Conservation (phyloP, 805 yeast genomes). For the Kodamaea neixiangensis region DNA sequence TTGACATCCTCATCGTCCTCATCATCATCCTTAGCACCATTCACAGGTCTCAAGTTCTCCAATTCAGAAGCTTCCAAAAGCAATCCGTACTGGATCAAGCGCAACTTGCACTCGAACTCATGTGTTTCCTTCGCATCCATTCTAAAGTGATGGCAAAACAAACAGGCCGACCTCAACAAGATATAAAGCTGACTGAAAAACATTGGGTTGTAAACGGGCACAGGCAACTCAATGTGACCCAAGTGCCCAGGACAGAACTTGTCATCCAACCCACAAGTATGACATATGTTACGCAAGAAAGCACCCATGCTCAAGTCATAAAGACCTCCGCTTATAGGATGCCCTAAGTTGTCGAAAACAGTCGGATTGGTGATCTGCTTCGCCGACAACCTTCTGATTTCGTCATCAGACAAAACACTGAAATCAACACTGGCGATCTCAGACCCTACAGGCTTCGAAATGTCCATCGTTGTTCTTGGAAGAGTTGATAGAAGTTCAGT, state of each 20-base stretch:
- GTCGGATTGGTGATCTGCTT: conserved; percentile 94
- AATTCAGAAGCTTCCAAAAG: conserved; percentile 74
- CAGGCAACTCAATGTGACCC: conserved; percentile 96
- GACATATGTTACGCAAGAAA: conserved; percentile 81
- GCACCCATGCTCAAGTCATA: conserved; percentile 97
- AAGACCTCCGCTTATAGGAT: conserved; percentile 90
- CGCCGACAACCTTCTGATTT: conserved; percentile 84
- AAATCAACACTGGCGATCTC: conserved; percentile 92
- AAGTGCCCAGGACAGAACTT: conserved; percentile 96
- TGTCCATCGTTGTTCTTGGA: conserved; percentile 64
- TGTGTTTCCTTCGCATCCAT: conserved; percentile 71
- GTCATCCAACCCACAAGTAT: conserved; percentile 95
- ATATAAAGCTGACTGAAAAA: conserved; percentile 91
- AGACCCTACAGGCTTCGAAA: conserved; percentile 94
- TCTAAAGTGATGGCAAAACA: conserved; percentile 87
- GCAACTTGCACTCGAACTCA: conserved; percentile 72
- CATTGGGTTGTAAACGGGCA: conserved; percentile 92
- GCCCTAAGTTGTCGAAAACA: conserved; percentile 95
- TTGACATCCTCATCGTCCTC: conserved; percentile 51
- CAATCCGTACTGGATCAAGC: conserved; percentile 84
- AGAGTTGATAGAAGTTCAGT: conserved; percentile 11
- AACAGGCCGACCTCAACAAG: conserved; percentile 79
- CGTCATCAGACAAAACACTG: conserved; percentile 77
- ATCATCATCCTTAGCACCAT: conserved; percentile 33
- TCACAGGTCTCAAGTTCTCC: conserved; percentile 58